Conservation (phyloP, 2,329 filamentous ascomycete genomes). For the Ambrosiella xylebori region DNA sequence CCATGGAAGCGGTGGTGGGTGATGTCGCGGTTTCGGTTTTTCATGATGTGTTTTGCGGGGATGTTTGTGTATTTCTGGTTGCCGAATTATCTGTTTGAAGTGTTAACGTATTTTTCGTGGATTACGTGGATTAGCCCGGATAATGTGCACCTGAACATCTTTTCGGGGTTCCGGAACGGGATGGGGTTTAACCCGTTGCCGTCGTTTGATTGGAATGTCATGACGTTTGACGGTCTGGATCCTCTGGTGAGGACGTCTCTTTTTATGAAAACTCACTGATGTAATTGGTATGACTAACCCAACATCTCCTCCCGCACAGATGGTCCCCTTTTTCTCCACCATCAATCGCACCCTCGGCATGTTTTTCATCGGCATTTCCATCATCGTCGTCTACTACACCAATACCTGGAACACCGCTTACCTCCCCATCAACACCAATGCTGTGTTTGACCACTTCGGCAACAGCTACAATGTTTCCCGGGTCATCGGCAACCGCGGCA, state of each 20-base stretch:
- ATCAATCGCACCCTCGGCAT: conserved; percentile 44
- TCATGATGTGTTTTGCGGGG: conserved; percentile 24
- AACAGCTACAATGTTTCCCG: not conserved
- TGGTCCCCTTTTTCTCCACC: conserved; percentile 40
- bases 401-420: not conserved
- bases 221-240: conserved; percentile 13
- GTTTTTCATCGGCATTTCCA: conserved; percentile 35
- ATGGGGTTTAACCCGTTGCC: conserved; percentile 24
- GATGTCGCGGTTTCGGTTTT: conserved; percentile 30
- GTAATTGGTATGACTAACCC: no score
- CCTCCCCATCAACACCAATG: not conserved
- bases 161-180: conserved; percentile 23
- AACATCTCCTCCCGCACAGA: conserved; percentile 21
- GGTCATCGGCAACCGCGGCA: not conserved
- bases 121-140: conserved; percentile 34
- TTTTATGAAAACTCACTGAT: no score
- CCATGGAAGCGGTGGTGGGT: conserved; percentile 23
- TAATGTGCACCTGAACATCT: conserved; percentile 22
- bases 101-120: conserved; percentile 32
- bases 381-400: conserved; percentile 39
- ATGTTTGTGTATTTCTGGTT: conserved; percentile 40
- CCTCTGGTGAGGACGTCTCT: no score
- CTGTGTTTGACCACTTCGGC: not conserved
- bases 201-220: conserved; percentile 29
- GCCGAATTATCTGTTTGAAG: conserved; percentile 33